phyloP scores from a whole-genome alignment of 2,329 filamentous ascomycete genomes.

The Aspergillus sclerotialis region DNA sequence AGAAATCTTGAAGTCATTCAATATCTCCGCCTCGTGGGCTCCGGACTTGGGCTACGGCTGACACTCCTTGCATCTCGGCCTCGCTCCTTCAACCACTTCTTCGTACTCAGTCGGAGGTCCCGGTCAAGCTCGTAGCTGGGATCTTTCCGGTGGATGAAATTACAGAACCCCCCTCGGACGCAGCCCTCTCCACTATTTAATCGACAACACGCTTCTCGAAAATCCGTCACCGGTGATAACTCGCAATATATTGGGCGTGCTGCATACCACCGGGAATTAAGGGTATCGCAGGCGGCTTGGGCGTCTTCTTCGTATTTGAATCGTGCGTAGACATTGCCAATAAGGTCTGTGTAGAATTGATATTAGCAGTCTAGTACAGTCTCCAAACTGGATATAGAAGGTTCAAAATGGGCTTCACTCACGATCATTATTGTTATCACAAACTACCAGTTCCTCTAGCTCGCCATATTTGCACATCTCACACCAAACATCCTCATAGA shows the following conservation, averaged over 20 bases:
- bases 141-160: constrained; percentile 98
- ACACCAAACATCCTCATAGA: constrained; percentile 99
- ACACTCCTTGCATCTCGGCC: constrained; percentile 79
- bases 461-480: constrained; percentile 99
- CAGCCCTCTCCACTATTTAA: constrained; percentile 93
- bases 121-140: constrained; percentile 80
- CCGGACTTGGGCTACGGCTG: constrained; percentile 76
- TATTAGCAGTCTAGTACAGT: constrained; percentile 10
- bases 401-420: constrained; percentile 30
- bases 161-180: constrained; percentile 94
- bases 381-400: not conserved
- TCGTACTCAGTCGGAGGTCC: constrained; percentile 79
- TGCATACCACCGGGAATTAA: constrained; percentile 95
- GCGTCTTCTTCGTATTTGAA: constrained; percentile 99
- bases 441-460: constrained; percentile 94
- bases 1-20: constrained; percentile 24
- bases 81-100: constrained; percentile 88
- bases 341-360: constrained; percentile 59
- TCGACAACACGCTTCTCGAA: constrained; percentile 93
- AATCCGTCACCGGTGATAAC: constrained; percentile 92
- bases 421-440: constrained; percentile 99
- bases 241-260: constrained; percentile 97
- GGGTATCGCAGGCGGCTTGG: constrained; percentile 84
- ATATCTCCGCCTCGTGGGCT: constrained; percentile 67
- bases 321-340: constrained; percentile 97